A percentile compares a stretch with the other conserved stretches of the same genome.
These are phyloP conservation scores for Ophiostoma novo-ulmi DNA, from an alignment of 2,329 filamentous ascomycete genomes.

Conservation along the genomic window DNA sequence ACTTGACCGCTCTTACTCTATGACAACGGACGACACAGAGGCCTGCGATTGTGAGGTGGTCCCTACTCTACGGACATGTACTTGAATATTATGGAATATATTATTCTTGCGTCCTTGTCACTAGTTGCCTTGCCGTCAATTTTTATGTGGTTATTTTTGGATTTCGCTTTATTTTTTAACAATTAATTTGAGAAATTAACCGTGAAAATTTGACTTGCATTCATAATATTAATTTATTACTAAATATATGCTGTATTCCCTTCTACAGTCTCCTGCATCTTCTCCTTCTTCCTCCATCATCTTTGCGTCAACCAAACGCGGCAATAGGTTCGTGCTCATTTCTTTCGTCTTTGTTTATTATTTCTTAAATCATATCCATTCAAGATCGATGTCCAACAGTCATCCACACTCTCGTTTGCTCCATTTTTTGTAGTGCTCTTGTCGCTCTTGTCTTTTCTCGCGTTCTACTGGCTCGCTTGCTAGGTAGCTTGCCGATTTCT, in stretches of 20 bases:
- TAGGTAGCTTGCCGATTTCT: not conserved
- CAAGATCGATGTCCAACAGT: not conserved
- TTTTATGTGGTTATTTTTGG: not conserved
- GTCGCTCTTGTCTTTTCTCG: not conserved
- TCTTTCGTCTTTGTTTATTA: not conserved
- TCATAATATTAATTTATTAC: not conserved
- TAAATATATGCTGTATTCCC: constrained; percentile 9
- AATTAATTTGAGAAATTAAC: not conserved
- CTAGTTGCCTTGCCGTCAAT: not conserved
- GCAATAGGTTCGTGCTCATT: constrained; percentile 8
- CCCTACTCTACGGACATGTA: not conserved
- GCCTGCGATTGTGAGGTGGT: not conserved
- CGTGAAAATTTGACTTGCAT: not conserved
- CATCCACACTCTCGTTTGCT: not conserved
- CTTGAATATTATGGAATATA: not conserved
- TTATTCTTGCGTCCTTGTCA: not conserved
- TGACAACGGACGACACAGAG: not conserved
- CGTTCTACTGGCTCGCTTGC: constrained; percentile 11
- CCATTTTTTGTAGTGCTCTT: not conserved
- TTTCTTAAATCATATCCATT: not conserved
- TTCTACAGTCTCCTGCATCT: not conserved
- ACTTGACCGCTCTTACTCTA: constrained; percentile 6
- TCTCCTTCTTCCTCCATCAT: not conserved
- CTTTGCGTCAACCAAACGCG: not conserved
- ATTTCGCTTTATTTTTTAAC: not conserved